Conservation (phyloP, 73 alveolate species). For the Paraurostyla sp. region DNA sequence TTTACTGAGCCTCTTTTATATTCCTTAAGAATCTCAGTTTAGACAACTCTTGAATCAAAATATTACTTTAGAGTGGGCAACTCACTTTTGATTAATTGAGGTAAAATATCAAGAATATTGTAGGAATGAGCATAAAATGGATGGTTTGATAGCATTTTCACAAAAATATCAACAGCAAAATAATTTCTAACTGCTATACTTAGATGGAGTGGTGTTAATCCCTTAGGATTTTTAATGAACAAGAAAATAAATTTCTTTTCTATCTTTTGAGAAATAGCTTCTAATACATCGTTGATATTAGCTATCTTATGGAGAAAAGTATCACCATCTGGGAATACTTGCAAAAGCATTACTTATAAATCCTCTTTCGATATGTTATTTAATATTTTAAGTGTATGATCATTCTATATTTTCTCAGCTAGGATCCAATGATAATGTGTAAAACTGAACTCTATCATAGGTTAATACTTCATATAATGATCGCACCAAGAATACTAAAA, state of each 20-base stretch:
- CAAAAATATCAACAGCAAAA: conserved; percentile 18
- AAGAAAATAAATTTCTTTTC: not conserved
- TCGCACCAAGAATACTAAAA: conserved; percentile 44
- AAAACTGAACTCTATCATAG: conserved; percentile 36
- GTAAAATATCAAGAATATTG: conserved; percentile 14
- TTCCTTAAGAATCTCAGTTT: not conserved
- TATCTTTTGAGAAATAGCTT: not conserved
- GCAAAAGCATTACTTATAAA: not conserved
- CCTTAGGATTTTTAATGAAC: conserved; percentile 17
- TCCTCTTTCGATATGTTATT: not conserved
- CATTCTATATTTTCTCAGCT: not conserved
- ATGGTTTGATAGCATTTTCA: not conserved
- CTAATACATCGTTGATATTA: not conserved
- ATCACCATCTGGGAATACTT: conserved; percentile 44
- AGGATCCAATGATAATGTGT: conserved; percentile 38
- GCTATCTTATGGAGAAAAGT: conserved; percentile 31
- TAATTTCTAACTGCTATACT: not conserved
- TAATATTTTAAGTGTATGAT: not conserved
- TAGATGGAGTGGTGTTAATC: conserved; percentile 8
- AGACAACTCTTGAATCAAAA: conserved; percentile 1
- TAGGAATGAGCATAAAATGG: not conserved
- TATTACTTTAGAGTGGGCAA: conserved; percentile 1
- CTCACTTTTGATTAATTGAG: not conserved
- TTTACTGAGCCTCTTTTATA: conserved; percentile 1
- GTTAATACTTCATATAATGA: conserved; percentile 28